Evolutionary conservation across 192 early-diverging fungal genomes (phyloP).

Genomic region (Umbelopsis sp.): DNA sequence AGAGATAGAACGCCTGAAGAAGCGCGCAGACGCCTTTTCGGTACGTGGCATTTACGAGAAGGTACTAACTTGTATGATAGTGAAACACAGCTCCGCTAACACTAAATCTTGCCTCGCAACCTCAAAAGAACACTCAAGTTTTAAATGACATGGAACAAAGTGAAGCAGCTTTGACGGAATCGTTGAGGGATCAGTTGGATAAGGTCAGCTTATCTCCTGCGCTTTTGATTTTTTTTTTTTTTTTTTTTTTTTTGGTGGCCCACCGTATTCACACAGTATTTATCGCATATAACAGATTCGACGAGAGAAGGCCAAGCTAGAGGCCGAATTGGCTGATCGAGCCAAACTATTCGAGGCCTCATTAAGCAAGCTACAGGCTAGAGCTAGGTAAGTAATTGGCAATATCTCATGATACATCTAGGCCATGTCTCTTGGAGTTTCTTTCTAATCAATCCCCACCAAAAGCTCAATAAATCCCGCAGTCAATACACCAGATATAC

Average conservation of each 20-base stretch:
- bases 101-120: neutral
- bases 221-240: neutral
- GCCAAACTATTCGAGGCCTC: conserved; percentile 12
- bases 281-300: conserved; percentile 7
- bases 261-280: neutral
- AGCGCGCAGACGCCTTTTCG: neutral
- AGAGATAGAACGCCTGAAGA: conserved; percentile 18
- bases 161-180: conserved; percentile 16
- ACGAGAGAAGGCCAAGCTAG: conserved; percentile 10
- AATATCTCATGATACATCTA: neutral
- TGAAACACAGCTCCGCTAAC: conserved; percentile 11
- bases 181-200: conserved; percentile 9
- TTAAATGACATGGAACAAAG: conserved; percentile 17
- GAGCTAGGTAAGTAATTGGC: neutral
- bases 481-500: conserved; percentile 9
- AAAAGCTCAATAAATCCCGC: conserved; percentile 10
- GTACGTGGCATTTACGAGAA: neutral
- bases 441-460: no score
- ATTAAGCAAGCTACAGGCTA: neutral
- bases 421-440: neutral
- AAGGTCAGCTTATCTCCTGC: neutral
- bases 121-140: conserved; percentile 9
- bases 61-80: neutral
- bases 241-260: no score
- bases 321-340: conserved; percentile 13